A percentile compares a stretch with the other conserved stretches of the same genome.
Conservation (phyloP, 768 basidiomycete genomes). For the Collybia mongolica region DNA sequence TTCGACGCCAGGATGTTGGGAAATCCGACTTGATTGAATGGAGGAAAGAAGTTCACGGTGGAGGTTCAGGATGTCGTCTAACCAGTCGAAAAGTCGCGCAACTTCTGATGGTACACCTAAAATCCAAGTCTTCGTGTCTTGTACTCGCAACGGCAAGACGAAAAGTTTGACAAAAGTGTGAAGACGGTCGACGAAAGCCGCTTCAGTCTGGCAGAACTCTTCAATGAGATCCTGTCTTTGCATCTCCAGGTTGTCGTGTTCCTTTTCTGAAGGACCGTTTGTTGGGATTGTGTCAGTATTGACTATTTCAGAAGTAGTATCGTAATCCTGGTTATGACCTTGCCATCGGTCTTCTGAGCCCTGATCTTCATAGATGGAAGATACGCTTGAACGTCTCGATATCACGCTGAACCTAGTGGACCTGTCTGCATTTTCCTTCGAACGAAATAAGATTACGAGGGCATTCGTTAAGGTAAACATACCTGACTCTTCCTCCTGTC, state of each 20-base stretch:
- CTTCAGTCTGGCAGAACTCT: slow-evolving; percentile 70
- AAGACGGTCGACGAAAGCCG: slow-evolving; percentile 63
- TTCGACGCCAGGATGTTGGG: slow-evolving; percentile 43
- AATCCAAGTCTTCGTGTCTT: slow-evolving; percentile 75
- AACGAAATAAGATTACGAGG: background rate
- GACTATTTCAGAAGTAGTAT: too few relatives aligned
- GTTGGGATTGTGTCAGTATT: background rate
- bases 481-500: slow-evolving; percentile 13
- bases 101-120: slow-evolving; percentile 73
- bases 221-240: slow-evolving; percentile 38
- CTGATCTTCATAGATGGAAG: slow-evolving; percentile 17
- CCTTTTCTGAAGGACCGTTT: slow-evolving; percentile 3
- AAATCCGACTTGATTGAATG: slow-evolving; percentile 32
- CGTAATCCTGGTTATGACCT: background rate
- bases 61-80: slow-evolving; percentile 82
- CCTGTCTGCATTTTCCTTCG: background rate
- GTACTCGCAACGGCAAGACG: slow-evolving; percentile 72
- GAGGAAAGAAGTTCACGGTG: slow-evolving; percentile 60
- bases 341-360: background rate
- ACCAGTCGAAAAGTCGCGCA: slow-evolving; percentile 78
- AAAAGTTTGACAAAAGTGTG: slow-evolving; percentile 70
- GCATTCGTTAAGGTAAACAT: background rate
- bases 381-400: slow-evolving; percentile 12
- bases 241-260: slow-evolving; percentile 12
- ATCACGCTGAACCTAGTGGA: slow-evolving; percentile 2